Percentiles rank a stretch among this genome's conserved stretches.
Conservation (phyloP, 148 eudicot genomes). For the Diospyros kaki region DNA sequence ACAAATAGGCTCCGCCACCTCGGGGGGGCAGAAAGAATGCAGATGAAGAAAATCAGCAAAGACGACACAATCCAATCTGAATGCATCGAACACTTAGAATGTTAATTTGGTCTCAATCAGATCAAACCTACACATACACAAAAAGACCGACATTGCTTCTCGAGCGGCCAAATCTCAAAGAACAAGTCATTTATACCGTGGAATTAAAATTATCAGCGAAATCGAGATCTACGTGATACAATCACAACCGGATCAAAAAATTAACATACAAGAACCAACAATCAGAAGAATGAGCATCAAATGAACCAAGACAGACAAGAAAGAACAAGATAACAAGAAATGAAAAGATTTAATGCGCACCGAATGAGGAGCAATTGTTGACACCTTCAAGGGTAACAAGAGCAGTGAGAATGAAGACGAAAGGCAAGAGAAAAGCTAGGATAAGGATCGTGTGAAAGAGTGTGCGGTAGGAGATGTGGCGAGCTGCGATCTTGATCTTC, state of each 20-base stretch:
- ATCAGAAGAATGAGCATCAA: neutral
- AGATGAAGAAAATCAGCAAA: neutral
- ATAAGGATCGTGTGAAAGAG: constrained; percentile 83
- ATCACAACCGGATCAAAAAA: constrained; percentile 2
- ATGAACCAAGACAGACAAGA: neutral
- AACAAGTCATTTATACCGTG: constrained; percentile 1
- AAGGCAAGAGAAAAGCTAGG: constrained; percentile 86
- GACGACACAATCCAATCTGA: neutral
- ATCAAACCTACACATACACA: neutral
- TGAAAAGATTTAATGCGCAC: constrained; percentile 30
- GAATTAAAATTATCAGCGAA: neutral
- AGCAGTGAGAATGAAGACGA: constrained; percentile 92
- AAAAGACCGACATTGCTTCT: neutral
- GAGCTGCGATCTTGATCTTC: constrained; percentile 98
- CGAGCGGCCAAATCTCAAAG: neutral
- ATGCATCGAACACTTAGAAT: neutral
- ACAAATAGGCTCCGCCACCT: too few relatives aligned
- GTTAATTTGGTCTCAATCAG: neutral
- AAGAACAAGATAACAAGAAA: neutral
- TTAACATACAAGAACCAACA: constrained; percentile 2
- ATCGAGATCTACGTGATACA: neutral
- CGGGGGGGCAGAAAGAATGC: too few relatives aligned
- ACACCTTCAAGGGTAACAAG: constrained; percentile 97
- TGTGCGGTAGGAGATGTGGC: constrained; percentile 80
- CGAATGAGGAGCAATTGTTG: constrained; percentile 96